Conservation (phyloP, 169 alveolate genomes). For the Eimeria necatrix region DNA sequence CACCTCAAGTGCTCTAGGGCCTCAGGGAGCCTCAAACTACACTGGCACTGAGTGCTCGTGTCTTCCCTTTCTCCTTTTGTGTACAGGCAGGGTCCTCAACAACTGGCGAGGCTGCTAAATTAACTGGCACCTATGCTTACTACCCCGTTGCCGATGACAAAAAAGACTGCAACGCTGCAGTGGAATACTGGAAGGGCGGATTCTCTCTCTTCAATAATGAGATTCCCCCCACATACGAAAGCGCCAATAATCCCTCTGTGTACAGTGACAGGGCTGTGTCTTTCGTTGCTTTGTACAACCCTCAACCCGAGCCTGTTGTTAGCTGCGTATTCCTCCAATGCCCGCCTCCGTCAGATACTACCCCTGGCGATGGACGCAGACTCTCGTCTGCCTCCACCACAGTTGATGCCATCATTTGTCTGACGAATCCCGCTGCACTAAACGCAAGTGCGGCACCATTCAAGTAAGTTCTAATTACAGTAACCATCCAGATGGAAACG, state of each 20-base stretch:
- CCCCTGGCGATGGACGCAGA: no score
- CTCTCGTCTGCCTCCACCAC: background rate
- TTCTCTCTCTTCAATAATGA: background rate
- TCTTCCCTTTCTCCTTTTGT: no score
- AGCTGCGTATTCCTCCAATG: conserved; percentile 24
- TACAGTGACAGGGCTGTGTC: conserved; percentile 4
- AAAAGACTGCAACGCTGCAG: conserved; percentile 49
- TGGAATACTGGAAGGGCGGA: conserved; percentile 24
- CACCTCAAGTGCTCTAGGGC: no score
- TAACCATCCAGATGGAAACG: no score
- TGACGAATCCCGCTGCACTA: conserved; percentile 36
- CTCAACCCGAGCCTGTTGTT: conserved; percentile 37
- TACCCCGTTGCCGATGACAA: background rate
- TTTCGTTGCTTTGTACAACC: conserved; percentile 60
- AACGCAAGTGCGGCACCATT: conserved; percentile 34
- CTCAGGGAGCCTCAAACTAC: no score
- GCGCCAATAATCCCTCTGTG: background rate
- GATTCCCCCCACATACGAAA: background rate
- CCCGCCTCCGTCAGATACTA: background rate
- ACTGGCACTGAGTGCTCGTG: no score
- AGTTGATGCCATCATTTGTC: conserved; percentile 8
- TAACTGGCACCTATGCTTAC: conserved; percentile 38
- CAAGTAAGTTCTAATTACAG: no score
- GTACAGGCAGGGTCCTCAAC: background rate
- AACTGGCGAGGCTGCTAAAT: background rate